Evolutionary conservation across 2,329 filamentous ascomycete genomes (phyloP).

Genomic region (Fusarium gaditjirri): DNA sequence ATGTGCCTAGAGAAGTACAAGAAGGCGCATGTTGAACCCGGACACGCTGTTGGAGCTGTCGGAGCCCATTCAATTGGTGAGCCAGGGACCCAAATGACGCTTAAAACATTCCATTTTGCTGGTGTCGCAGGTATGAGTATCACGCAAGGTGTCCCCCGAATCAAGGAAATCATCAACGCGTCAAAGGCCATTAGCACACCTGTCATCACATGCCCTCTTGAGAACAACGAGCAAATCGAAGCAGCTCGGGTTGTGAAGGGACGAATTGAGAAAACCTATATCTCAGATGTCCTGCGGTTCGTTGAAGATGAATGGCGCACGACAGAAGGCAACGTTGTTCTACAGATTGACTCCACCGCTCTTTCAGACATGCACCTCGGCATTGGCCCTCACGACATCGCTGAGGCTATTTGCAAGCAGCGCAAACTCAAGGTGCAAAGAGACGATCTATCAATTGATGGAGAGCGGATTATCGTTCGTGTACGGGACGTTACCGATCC

Average conservation of each 20-base stretch:
- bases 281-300: slow-evolving; percentile 82
- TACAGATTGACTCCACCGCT: slow-evolving; percentile 83
- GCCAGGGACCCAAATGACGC: slow-evolving; percentile 97
- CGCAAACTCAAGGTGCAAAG: slow-evolving; percentile 83
- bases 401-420: slow-evolving; percentile 78
- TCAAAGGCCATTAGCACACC: slow-evolving; percentile 94
- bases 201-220: slow-evolving; percentile 86
- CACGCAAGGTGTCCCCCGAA: slow-evolving; percentile 98
- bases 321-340: slow-evolving; percentile 77
- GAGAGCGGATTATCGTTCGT: slow-evolving; percentile 76
- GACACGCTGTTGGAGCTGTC: slow-evolving; percentile 94
- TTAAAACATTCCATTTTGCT: slow-evolving; percentile 99
- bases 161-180: slow-evolving; percentile 99
- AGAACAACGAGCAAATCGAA: slow-evolving; percentile 78
- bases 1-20: slow-evolving; percentile 91
- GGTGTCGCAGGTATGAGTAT: slow-evolving; percentile 99
- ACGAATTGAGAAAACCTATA: slow-evolving; percentile 92
- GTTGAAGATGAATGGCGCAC: slow-evolving; percentile 91
- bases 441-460: slow-evolving; percentile 66
- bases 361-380: slow-evolving; percentile 86
- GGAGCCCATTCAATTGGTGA: slow-evolving; percentile 98
- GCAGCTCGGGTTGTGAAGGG: slow-evolving; percentile 92
- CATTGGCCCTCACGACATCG: slow-evolving; percentile 78
- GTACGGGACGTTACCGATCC: slow-evolving; percentile 68
- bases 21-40: slow-evolving; percentile 90